Base-by-base conservation (phyloP, 306 rosid species). In the Sphenostylis stenocarpa region DNA sequence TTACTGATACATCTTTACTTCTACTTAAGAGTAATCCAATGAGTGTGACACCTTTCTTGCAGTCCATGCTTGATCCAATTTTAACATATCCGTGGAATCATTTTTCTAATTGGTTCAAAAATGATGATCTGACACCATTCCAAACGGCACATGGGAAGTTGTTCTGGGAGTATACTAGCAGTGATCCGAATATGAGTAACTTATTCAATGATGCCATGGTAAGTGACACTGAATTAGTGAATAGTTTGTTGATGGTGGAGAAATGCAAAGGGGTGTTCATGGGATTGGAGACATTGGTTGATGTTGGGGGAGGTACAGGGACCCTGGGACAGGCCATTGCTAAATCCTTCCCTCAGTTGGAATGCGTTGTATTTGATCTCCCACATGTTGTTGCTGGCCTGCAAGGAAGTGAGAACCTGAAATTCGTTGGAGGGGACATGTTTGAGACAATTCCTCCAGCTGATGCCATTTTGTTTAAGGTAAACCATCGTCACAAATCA, bases 271-370 rank as follows among this genome's bases (percentile, higher is more conserved):
- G 0, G 5, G 58, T 63, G 48, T 72, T 79, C 20, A 5, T 12
- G 3, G 73, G 73, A 13, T 62, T 71, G 19, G 67, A 62, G 4
- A 60, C 83, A 51, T 61, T 71, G 73, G 78, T 79, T 49, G 83
- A 79, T 63, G 78, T 79, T 72, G 83, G 83, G 11, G 83, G 73
- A 71, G 78, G 83, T 26, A 79, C 78, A 4, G 77, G 83, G 17
- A 26, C 47, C 10, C 0, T 79, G 65, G 72, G 72, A 62, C 62
- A 39, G 12, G 67, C 60, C 7, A 34, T 79, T 51, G 83, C 73
- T 0, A 28, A 41, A 51, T 61, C 72, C 7, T 78, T 78, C 21
- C 64, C 82, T 10, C 15, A 47, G 3, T 0, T 70, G 17, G 65
- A 70, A 9, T 60, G 77, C 26, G 12, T 0, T 1, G 82, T 70